Evolutionary conservation across 176 grass and related monocot species (phyloP).

Genomic region (Oryza nivara): DNA sequence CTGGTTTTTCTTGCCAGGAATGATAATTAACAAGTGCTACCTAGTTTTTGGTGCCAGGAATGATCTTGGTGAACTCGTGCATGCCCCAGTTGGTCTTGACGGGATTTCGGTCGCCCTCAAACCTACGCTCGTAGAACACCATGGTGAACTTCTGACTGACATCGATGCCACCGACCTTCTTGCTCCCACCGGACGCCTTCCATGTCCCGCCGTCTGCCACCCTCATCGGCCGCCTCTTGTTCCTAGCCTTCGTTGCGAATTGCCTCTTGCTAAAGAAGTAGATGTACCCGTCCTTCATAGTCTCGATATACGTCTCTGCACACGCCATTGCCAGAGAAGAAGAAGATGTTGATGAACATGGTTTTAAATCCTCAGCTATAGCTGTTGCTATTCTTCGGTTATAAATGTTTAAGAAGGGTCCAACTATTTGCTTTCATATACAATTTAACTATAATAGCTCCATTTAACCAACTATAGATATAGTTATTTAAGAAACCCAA

Average conservation of each 20-base stretch:
- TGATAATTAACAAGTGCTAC: neutral
- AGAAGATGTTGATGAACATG: too few species aligned
- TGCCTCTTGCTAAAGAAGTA: slow-evolving; percentile 31
- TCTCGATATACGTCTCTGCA: neutral
- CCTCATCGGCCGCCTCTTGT: neutral
- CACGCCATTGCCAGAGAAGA: neutral
- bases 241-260: neutral
- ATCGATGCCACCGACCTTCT: neutral
- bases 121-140: slow-evolving; percentile 7
- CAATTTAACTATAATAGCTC: too few species aligned
- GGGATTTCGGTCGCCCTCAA: accelerated
- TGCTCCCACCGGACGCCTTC: slow-evolving; percentile 28
- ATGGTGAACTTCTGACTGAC: slow-evolving; percentile 29
- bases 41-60: neutral
- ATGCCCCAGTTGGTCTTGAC: slow-evolving; percentile 32
- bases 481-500: too few species aligned
- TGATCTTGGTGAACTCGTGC: slow-evolving; percentile 35
- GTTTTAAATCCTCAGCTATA: too few species aligned
- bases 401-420: too few species aligned
- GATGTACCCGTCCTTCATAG: slow-evolving; percentile 29
- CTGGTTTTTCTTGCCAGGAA: too few species aligned
- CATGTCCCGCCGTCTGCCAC: slow-evolving; percentile 12
- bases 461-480: too few species aligned
- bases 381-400: too few species aligned
- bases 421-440: too few species aligned